Percentiles rank a stretch among this genome's conserved stretches.
Conservation (phyloP, 371 early-diverging fungal genomes). For the Mucor irregularis region DNA sequence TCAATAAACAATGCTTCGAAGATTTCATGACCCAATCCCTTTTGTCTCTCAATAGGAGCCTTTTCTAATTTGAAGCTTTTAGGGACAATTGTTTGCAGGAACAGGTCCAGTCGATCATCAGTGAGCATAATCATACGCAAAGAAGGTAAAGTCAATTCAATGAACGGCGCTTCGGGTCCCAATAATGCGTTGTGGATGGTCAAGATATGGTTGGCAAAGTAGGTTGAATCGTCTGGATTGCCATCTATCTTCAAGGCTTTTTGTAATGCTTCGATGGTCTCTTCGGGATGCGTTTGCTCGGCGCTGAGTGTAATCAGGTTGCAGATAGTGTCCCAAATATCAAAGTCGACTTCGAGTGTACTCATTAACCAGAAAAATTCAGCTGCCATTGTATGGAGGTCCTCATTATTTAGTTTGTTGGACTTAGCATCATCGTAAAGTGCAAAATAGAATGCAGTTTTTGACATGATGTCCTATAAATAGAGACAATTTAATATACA, state of each 20-base stretch:
- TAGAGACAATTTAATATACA: not conserved
- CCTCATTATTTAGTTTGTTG: conserved; percentile 65
- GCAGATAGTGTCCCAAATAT: conserved; percentile 57
- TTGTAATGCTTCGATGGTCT: not conserved
- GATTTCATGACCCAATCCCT: conserved; percentile 44
- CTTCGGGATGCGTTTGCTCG: conserved; percentile 48
- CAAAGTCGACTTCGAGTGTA: conserved; percentile 46
- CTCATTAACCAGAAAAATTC: conserved; percentile 73
- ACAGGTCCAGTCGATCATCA: conserved; percentile 66
- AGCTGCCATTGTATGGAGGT: conserved; percentile 81
- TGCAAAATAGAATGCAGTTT: conserved; percentile 79
- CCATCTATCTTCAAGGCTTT: not conserved
- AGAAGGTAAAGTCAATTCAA: conserved; percentile 35
- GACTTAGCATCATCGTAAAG: conserved; percentile 76
- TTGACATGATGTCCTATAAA: conserved; percentile 68
- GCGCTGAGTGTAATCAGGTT: conserved; percentile 61
- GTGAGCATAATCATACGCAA: conserved; percentile 67
- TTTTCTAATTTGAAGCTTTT: conserved; percentile 59
- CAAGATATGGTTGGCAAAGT: not conserved
- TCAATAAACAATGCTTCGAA: conserved; percentile 46
- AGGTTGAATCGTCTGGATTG: not conserved
- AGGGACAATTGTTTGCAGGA: conserved; percentile 57
- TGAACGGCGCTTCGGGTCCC: conserved; percentile 4
- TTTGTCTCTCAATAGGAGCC: conserved; percentile 38
- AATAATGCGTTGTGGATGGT: not conserved